These are phyloP conservation scores for Sinapis alba DNA, from an alignment of 441 rosid species.

Conservation along the genomic window DNA sequence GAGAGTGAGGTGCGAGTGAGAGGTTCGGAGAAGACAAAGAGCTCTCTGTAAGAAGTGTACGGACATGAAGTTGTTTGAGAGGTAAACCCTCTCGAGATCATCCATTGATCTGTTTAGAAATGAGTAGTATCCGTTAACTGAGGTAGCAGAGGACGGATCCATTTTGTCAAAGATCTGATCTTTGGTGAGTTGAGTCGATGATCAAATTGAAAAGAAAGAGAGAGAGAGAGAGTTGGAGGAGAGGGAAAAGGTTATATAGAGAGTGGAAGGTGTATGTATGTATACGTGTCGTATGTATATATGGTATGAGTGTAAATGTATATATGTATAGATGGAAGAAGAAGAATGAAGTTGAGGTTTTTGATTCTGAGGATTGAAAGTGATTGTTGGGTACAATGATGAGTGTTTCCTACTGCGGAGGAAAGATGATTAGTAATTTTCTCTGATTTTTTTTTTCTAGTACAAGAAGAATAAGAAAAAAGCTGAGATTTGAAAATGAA, in stretches of 20 bases:
- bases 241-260: conserved; percentile 43
- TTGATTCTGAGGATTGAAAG: conserved; percentile 69
- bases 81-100: conserved; percentile 71
- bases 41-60: conserved; percentile 78
- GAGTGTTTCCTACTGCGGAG: conserved; percentile 89
- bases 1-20: conserved; percentile 73
- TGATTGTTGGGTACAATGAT: conserved; percentile 94
- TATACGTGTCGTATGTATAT: not conserved
- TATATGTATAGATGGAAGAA: conserved; percentile 13
- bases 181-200: conserved; percentile 25
- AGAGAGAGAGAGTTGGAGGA: conserved; percentile 19
- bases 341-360: conserved; percentile 47
- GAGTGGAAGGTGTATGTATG: conserved; percentile 12
- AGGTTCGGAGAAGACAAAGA: conserved; percentile 73
- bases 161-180: conserved; percentile 43
- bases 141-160: conserved; percentile 73
- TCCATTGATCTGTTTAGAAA: conserved; percentile 79
- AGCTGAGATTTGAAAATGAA: conserved; percentile 21
- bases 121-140: conserved; percentile 82
- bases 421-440: conserved; percentile 83
- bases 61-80: conserved; percentile 77
- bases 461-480: not conserved
- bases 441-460: conserved; percentile 34
- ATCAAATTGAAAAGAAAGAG: conserved; percentile 29
- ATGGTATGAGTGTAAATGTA: not conserved